Base-by-base conservation (phyloP, 106 monocot genomes). In the Triglochin maritima region DNA sequence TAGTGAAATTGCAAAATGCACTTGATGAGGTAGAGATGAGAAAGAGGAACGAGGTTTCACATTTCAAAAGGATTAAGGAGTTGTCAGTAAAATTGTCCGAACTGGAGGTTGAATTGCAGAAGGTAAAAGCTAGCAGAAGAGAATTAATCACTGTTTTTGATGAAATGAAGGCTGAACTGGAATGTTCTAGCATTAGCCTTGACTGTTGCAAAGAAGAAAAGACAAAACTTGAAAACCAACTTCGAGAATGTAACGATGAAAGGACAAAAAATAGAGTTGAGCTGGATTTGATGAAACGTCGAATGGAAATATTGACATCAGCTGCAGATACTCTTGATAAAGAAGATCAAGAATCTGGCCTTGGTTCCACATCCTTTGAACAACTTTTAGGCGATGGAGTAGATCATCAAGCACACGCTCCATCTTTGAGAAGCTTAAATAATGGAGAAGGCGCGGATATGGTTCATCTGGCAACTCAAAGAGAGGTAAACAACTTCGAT, bases 141-240 rank as follows among this genome's bases (percentile, higher is more conserved):
- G 92, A 89, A 64, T 53, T 99, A 57, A 61, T 75, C 7, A 86
- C 82, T 72, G 70, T 80, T 68, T 84, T 64, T 81, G 98, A 99
- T 46, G 82, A 81, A 70, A 82, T 92, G 76, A 84, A 84, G 57
- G 75, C 88, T 63, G 98, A 99, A 74, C 67, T 99, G 60, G 86
- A 99, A 59, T 89, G 92, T 72, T 79, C 84, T 57, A 63, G 65
- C 51, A 78, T 99, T 69, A 89, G 79, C 69, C 74, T 89, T 49
- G 89, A 92, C 47, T 99, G 82, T 64, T 99, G 86, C 82, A 86
- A 89, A 68, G 98, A 99, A 73, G 98, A 92, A 71, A 99, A 89
- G 60, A 47, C 71, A 69, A 99, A 79, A 65, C 74, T 99, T 46
- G 91, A 92, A 76, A 65, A 57, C 73, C 86, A 77, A 59, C 72